Percentiles rank a stretch among this genome's conserved stretches.
These are phyloP conservation scores for Hypoxylon crocopeplum DNA, from an alignment of 495 filamentous ascomycete species.

Conservation along the genomic window DNA sequence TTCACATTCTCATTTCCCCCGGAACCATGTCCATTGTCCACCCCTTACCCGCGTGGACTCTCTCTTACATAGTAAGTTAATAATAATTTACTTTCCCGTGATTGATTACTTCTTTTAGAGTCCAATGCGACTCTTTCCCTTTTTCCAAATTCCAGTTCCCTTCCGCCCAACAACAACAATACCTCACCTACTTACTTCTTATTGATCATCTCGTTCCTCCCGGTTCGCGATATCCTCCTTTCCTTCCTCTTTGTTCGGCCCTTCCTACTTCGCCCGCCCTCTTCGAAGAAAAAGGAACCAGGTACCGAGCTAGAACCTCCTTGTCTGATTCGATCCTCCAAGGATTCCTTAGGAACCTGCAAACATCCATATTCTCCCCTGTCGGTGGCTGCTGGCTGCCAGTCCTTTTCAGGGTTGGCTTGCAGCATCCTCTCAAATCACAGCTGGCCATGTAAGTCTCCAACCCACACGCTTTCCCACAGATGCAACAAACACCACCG, in stretches of 20 bases:
- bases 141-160: slow-evolving; percentile 9
- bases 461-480: slow-evolving; percentile 35
- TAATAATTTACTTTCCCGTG: slow-evolving; percentile 42
- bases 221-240: slow-evolving; percentile 35
- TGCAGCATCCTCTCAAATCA: slow-evolving; percentile 41
- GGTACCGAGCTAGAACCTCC: slow-evolving; percentile 7
- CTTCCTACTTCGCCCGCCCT: slow-evolving; percentile 13
- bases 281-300: slow-evolving; percentile 5
- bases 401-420: slow-evolving; percentile 42
- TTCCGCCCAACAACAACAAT: slow-evolving; percentile 19
- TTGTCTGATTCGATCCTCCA: slow-evolving; percentile 26
- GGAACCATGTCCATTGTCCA: slow-evolving; percentile 39
- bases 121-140: slow-evolving; percentile 32
- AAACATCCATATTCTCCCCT: slow-evolving; percentile 39
- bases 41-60: slow-evolving; percentile 22
- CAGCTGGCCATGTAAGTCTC: slow-evolving; percentile 42
- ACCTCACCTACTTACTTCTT: slow-evolving; percentile 23
- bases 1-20: slow-evolving; percentile 40
- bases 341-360: slow-evolving; percentile 36
- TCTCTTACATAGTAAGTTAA: slow-evolving; percentile 36
- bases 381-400: slow-evolving; percentile 37
- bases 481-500: slow-evolving; percentile 35
- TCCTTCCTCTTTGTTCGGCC: slow-evolving; percentile 31
- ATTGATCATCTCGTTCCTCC: slow-evolving; percentile 39
- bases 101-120: slow-evolving; percentile 39